phyloP scores from a whole-genome alignment of 2,329 filamentous ascomycete genomes.

The Penicillium frequentans region DNA sequence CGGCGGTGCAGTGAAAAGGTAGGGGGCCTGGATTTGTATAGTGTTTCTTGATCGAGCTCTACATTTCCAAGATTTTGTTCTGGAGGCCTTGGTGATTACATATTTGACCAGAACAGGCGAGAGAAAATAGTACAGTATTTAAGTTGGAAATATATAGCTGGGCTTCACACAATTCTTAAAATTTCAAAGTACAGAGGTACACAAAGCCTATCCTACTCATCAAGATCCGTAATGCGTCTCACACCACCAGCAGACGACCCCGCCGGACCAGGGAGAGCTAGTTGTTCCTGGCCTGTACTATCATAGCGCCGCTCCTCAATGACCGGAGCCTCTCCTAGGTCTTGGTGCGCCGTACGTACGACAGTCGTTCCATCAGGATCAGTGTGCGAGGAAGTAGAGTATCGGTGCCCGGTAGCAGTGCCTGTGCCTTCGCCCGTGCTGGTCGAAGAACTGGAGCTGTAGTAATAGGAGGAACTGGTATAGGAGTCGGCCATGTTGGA shows the following conservation, averaged over 20 bases:
- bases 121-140: no score
- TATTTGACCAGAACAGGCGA: no score
- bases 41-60: no score
- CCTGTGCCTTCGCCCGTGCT: conserved; percentile 25
- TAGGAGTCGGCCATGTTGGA: conserved; percentile 27
- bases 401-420: conserved; percentile 32
- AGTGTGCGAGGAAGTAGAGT: conserved; percentile 33
- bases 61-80: no score
- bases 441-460: conserved; percentile 26
- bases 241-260: conserved; percentile 23
- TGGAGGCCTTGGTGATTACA: no score
- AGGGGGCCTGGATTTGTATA: no score
- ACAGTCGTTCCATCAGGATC: conserved; percentile 33
- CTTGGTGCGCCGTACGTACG: conserved; percentile 35
- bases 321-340: conserved; percentile 33
- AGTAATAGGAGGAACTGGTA: conserved; percentile 35
- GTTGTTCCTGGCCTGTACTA: conserved; percentile 27
- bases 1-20: no score
- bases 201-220: conserved; percentile 11
- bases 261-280: conserved; percentile 7
- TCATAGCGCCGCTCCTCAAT: conserved; percentile 38
- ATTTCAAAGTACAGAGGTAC: not conserved
- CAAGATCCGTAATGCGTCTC: conserved; percentile 30
- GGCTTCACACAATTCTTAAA: not conserved
- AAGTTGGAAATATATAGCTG: no score